Evolutionary conservation across 1,284 basidiomycete genomes (phyloP).

Genomic region (Tetrapyrgos nigripes): DNA sequence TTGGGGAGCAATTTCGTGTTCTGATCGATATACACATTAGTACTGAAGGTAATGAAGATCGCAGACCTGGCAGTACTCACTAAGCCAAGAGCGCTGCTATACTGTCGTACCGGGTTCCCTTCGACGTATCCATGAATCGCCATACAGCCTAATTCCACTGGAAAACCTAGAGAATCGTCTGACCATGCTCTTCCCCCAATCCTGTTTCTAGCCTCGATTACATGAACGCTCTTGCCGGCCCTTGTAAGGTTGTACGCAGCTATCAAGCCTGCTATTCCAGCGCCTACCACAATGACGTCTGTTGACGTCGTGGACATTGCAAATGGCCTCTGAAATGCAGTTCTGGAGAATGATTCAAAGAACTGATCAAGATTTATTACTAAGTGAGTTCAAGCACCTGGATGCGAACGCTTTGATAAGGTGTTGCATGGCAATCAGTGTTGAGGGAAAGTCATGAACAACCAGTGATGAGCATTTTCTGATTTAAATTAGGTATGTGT

Average conservation of each 20-base stretch:
- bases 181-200: slow-evolving; percentile 12
- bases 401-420: too few species aligned
- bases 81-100: slow-evolving; percentile 6
- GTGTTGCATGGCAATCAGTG: too few species aligned
- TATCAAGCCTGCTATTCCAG: slow-evolving; percentile 6
- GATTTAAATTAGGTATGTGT: background rate
- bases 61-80: background rate
- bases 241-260: slow-evolving; percentile 9
- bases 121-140: slow-evolving; percentile 13
- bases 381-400: too few species aligned
- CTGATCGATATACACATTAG: background rate
- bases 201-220: slow-evolving; percentile 10
- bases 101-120: slow-evolving; percentile 10
- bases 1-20: slow-evolving; percentile 7
- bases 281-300: slow-evolving; percentile 8
- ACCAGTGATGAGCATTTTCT: too few species aligned
- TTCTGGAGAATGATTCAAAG: too few species aligned
- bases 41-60: background rate
- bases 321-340: too few species aligned
- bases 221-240: slow-evolving; percentile 7
- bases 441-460: background rate
- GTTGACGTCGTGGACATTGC: background rate
- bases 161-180: slow-evolving; percentile 11
- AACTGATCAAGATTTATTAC: too few species aligned
- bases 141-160: slow-evolving; percentile 15